Evolutionary conservation across 176 grass and related monocot genomes (phyloP).

Genomic region (Alopecurus myosuroides): DNA sequence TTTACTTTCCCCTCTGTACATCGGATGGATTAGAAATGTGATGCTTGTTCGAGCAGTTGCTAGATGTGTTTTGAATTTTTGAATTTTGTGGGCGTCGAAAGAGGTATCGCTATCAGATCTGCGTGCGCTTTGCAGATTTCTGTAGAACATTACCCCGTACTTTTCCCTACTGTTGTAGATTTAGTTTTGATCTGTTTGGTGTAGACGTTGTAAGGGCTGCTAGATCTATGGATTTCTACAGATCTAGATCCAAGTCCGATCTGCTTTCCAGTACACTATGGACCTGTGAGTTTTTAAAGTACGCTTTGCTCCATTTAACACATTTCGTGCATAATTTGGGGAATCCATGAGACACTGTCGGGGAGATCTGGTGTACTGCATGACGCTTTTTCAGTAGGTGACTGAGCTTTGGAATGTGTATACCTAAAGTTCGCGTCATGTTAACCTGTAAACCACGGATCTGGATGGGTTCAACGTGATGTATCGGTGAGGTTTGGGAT

Average conservation of each 20-base stretch:
- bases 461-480: background rate
- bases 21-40: background rate
- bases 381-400: background rate
- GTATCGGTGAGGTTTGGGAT: background rate
- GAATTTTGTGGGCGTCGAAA: background rate
- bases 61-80: background rate
- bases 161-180: background rate
- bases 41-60: background rate
- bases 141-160: too few species aligned
- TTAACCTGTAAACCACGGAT: background rate
- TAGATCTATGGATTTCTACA: background rate
- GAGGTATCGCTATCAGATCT: background rate
- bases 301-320: background rate
- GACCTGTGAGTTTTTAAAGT: background rate
- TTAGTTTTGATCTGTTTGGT: background rate
- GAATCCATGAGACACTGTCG: too few species aligned
- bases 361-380: background rate
- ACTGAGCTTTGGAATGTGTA: background rate
- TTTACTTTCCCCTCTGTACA: background rate
- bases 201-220: background rate
- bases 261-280: background rate
- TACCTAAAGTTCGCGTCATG: background rate
- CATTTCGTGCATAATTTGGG: background rate
- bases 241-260: background rate
- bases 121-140: background rate